Conservation (phyloP, 2,329 filamentous ascomycete genomes). For the Alternaria burnsii region DNA sequence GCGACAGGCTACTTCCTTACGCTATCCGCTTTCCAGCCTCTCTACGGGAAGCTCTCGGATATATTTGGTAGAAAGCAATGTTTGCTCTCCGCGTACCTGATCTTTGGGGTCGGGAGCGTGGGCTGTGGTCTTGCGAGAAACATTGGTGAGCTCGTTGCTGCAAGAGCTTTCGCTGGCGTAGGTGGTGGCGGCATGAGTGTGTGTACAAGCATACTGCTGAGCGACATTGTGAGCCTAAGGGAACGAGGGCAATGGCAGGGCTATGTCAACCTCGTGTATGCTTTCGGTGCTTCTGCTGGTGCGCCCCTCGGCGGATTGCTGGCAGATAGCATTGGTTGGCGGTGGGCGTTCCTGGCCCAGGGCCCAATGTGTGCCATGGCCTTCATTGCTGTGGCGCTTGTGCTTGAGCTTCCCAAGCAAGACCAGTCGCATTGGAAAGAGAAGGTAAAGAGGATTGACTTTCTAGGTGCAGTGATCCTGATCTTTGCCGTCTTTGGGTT, state of each 20-base stretch:
- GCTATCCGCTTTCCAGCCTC: slow-evolving; percentile 76
- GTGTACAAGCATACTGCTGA: slow-evolving; percentile 73
- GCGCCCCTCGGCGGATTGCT: slow-evolving; percentile 73
- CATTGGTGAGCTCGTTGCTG: slow-evolving; percentile 72
- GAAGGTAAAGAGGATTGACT: slow-evolving; percentile 75
- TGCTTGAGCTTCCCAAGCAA: slow-evolving; percentile 67
- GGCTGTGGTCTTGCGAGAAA: slow-evolving; percentile 69
- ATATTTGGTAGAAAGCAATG: slow-evolving; percentile 75
- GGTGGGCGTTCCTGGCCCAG: slow-evolving; percentile 78
- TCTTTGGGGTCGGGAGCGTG: slow-evolving; percentile 72
- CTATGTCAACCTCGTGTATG: slow-evolving; percentile 75
- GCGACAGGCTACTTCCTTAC: slow-evolving; percentile 75
- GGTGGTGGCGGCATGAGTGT: slow-evolving; percentile 77
- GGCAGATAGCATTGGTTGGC: slow-evolving; percentile 78
- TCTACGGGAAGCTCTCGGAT: slow-evolving; percentile 75
- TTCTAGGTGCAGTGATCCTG: slow-evolving; percentile 73
- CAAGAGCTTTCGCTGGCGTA: slow-evolving; percentile 69
- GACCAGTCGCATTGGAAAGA: slow-evolving; percentile 69
- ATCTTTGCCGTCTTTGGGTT: slow-evolving; percentile 71
- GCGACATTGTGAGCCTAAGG: slow-evolving; percentile 74
- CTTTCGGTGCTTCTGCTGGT: slow-evolving; percentile 71
- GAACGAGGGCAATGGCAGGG: slow-evolving; percentile 79
- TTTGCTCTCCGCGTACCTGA: slow-evolving; percentile 69
- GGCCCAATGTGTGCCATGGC: slow-evolving; percentile 73
- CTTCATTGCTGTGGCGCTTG: slow-evolving; percentile 68